Evolutionary conservation across 106 monocot genomes (phyloP), one percentile per base, ranked within the genome.

Genomic region (Agapanthus africanus): DNA sequence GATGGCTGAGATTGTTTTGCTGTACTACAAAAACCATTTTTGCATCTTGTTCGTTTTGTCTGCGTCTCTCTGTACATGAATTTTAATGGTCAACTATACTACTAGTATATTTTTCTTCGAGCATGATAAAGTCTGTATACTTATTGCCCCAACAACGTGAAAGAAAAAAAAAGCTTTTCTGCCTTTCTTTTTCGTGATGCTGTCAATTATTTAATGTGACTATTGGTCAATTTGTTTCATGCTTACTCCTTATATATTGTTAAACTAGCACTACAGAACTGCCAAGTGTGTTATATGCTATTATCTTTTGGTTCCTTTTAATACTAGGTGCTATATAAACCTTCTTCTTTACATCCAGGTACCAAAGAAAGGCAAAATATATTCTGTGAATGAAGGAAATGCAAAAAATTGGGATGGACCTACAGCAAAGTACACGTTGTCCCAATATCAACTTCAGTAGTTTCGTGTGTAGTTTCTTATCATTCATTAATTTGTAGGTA

Each of bases 321-420:
- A 61, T 35, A 35, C 9, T n/a, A 15, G 16, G 4, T 61, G n/a
- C 33, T 61, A n/a, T 19, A 35, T 18, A 41, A 66, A 41, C 22
- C 66, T 22, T 40, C 22, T 37, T 8, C 16, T 19, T 42, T 69
- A 40, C 19, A 54, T 79, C 31, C 70, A 99, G 99, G 87, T 99
- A 70, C 99, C 99, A 40, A 90, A 79, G 77, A 99, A 83, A 79
- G 99, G 93, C 11, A 93, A 90, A 67, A 90, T 99, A 67, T 99
- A 99, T 73, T 99, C 99, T 30, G 93, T 99, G 18, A 99, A 99
- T 70, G 99, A 99, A 83, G 99, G 99, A 47, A 99, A 99, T 82
- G 99, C 99, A 19, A 90, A 87, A 69, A 99, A 99, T 54, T 99
- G 99, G 99, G 99, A 99, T 75, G 82, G 6, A 41, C 87, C 99